Base-by-base conservation (phyloP, 2,329 filamentous ascomycete species). In the Fusarium succisae region DNA sequence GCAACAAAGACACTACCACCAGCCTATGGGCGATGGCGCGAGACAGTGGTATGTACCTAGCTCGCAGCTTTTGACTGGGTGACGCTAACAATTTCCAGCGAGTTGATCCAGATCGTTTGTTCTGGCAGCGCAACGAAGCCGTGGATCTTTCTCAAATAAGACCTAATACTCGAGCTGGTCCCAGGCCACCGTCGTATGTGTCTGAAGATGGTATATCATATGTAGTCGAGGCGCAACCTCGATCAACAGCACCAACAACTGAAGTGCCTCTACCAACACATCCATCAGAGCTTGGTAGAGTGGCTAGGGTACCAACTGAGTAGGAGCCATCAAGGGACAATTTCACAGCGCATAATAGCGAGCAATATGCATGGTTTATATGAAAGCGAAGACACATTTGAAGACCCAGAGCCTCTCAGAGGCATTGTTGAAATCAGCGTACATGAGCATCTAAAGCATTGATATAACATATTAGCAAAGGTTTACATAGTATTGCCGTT, bases 11-110 rank as follows among this genome's bases (percentile, higher is more conserved):
- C 87, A 26, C 90, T 91, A 14, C 95, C 95, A 8, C 95, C 95
- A 0, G 94, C 94, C 5, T 98, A 98, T 79, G 95, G 95, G 0
- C 84, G 94, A 2, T 97, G 94, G 93, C 87, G 94, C 59, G 91
- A 92, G 81, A 96, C 92, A 78, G 93, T 96, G 82, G 92, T 94
- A 87, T 82, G 91, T 90, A 54, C 5, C 37, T 32, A 26, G 17
- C 48, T 5, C 10, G 11, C 12, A 6, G 24, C 10, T 7, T 22
- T 32, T 44, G 37, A 14, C 22, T 3, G 30, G 18, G 30, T 20
- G 11, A 24, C 24, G 44, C 72, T 79, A 57, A 72, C n/a, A 11
- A 10, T 55, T 28, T 44, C 35, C 76, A 93, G 89, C 88, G 93
- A 54, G 92, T 95, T 38, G 93, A 97, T 77, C 94, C 94, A 3